Base-by-base conservation (phyloP, 345 rosid genomes). In the Leavenworthia alabamica region DNA sequence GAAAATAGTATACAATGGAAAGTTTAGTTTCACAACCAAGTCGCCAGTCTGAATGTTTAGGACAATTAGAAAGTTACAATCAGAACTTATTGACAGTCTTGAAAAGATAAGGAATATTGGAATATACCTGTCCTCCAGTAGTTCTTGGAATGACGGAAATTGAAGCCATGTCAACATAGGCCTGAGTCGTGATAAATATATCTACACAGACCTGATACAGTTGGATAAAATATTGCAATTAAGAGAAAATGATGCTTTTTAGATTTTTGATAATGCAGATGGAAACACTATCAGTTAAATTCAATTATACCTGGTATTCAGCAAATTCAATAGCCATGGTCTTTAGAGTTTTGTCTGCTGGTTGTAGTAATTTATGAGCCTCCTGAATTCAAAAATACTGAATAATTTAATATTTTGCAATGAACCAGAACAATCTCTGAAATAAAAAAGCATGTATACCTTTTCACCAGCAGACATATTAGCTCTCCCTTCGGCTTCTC, bases 401-500 rank as follows among this genome's bases (percentile, higher is more conserved):
- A 15, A 41, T 15, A 17, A 49, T 32, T 7, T 13, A 36, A 23
- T 60, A 49, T 29, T 29, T 56, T 45, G 49, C 19, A 60, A 49
- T 47, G 44, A 48, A 64, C 10, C 22, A 45, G 37, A 31, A 36
- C 39, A 55, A 23, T 44, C 23, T 56, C 47, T 24, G 54, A 31
- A 49, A 48, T 20, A 20, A 60, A 14, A 15, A 35, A 35, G 8
- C 27, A 47, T 64, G 44, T 14, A 9, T 66, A 90, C 97, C 90
- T 85, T 90, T 75, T 90, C 97, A 51, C 88, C 89, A 1, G 91
- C 78, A 68, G 91, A 81, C 58, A 80, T 66, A 49, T 85, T 85
- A 67, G 85, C 86, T 75, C 97, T 82, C 73, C 97, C 96, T 73
- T 90, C 96, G 12, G 96, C 91, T 73, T 90, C 97, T 75, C 97